phyloP scores from a whole-genome alignment of 495 filamentous ascomycete genomes.

The Penicillium odoratum region DNA sequence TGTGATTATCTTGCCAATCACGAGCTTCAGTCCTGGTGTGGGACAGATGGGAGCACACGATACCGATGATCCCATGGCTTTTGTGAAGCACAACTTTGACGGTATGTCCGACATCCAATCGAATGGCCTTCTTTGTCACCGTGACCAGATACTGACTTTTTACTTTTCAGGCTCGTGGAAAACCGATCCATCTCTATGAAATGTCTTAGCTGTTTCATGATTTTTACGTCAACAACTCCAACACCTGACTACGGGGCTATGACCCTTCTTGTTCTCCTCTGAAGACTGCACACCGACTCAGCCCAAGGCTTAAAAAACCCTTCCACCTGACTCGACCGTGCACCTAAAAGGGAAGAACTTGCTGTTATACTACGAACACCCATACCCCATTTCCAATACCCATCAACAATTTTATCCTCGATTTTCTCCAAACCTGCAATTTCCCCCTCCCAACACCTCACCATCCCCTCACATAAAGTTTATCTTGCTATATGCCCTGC shows the following conservation, averaged over 20 bases:
- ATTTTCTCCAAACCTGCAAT: neutral
- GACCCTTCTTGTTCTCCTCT: neutral
- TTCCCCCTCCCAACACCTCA: neutral
- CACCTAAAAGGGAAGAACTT: neutral
- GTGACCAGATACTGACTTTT: neutral
- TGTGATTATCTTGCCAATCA: constrained; percentile 91
- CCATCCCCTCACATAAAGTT: neutral
- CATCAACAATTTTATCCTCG: neutral
- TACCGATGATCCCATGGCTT: constrained; percentile 91
- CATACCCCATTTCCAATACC: neutral
- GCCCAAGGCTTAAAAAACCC: neutral
- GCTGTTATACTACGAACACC: neutral
- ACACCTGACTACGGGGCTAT: neutral
- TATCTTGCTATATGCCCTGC: too few species aligned
- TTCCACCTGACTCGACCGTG: neutral
- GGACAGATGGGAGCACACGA: constrained; percentile 92
- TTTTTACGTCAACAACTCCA: neutral
- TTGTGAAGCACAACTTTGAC: constrained; percentile 96
- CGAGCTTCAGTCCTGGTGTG: constrained; percentile 94
- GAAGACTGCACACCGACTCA: neutral
- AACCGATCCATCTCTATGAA: constrained; percentile 38
- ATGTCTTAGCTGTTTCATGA: neutral
- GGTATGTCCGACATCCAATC: constrained; percentile 51
- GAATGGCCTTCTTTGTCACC: neutral
- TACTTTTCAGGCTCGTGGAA: constrained; percentile 35